phyloP scores from a whole-genome alignment of 139 green algal genomes.

The Helicosporidium sp. region DNA sequence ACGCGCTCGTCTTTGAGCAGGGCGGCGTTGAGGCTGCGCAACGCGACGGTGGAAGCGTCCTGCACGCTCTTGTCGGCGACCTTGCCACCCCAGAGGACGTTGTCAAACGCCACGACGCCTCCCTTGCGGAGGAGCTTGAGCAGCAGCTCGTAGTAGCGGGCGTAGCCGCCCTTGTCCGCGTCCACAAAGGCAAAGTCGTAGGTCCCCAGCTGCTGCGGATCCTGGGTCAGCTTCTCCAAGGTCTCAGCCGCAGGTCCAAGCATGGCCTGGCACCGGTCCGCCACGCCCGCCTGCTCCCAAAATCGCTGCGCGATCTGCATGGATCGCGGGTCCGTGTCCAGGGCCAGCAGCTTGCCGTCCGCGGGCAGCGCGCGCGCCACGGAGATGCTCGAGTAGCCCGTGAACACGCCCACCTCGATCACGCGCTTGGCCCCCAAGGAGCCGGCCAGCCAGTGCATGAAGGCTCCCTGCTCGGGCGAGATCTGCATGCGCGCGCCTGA shows the following conservation, averaged over 20 bases:
- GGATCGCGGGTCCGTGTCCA: slow-evolving; percentile 44
- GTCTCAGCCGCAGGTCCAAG: slow-evolving; percentile 15
- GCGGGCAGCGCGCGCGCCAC: slow-evolving; percentile 51
- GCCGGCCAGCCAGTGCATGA: slow-evolving; percentile 52
- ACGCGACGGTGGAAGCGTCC: slow-evolving; percentile 35
- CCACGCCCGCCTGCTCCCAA: slow-evolving; percentile 45
- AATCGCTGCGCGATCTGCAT: slow-evolving; percentile 47
- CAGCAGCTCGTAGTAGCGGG: slow-evolving; percentile 63
- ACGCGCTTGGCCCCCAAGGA: slow-evolving; percentile 24
- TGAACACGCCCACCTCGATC: slow-evolving; percentile 70
- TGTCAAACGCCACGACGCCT: slow-evolving; percentile 78
- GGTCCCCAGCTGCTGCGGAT: slow-evolving; percentile 4
- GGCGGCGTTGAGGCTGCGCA: slow-evolving; percentile 54
- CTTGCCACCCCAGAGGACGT: slow-evolving; percentile 63
- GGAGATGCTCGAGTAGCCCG: slow-evolving; percentile 60
- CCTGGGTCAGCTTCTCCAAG: slow-evolving; percentile 11
- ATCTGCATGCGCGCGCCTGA: slow-evolving; percentile 50
- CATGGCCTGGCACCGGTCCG: slow-evolving; percentile 13
- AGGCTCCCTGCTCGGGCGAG: slow-evolving; percentile 58
- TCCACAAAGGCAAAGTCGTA: slow-evolving; percentile 85
- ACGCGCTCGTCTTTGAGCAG: slow-evolving; percentile 50
- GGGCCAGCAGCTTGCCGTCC: slow-evolving; percentile 47
- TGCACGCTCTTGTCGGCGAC: slow-evolving; percentile 30
- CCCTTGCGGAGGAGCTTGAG: slow-evolving; percentile 60
- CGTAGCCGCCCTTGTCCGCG: slow-evolving; percentile 72